Evolutionary conservation across 1,284 basidiomycete genomes (phyloP), one percentile per base, ranked within the genome.

Genomic region (Ganoderma boninense): DNA sequence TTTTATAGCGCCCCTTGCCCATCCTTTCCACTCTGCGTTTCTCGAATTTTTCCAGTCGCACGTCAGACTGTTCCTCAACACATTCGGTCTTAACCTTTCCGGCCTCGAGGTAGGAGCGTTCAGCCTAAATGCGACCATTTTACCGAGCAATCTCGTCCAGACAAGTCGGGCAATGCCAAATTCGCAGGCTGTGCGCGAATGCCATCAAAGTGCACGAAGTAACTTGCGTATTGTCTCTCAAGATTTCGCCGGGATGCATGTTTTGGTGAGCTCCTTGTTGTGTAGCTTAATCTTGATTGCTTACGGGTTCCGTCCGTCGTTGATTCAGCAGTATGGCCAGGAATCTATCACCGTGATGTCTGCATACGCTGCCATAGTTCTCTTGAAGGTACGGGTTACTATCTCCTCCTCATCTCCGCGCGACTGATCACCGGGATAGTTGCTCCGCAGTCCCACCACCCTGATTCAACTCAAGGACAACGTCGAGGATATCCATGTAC

Each of bases 311-410:
- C 42, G 11, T 42, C 35, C 20, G 20, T 14, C 4, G 10, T 14
- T 18, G 66, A 42, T 68, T 20, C 78, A 95, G 93, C 90, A 90
- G 65, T 95, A 95, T 75, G 88, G 91, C 11, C 94, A 95, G 82
- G 94, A 95, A 77, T 90, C 92, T 4, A 89, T 93, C 70, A 90
- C 91, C 5, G 87, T 92, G 60, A 95, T 95, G 93, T 92, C 92
- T 18, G 94, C 93, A 20, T 95, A 95, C 77, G 89, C 91, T 68
- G 92, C 93, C 26, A 89, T 95, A 52, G 91, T 93, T 78, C 81
- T 95, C 67, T 81, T 95, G 68, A 91, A 86, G 84, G 93, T 93
- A 78, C 66, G 64, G 29, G 40, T 13, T 38, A n/a, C 46, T 40
- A 26, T 14, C 40, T 10, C n/a, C 16, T 26, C 11, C 2, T 54